phyloP scores from a whole-genome alignment of 208 protist species.

The Leishmania mexicana region DNA sequence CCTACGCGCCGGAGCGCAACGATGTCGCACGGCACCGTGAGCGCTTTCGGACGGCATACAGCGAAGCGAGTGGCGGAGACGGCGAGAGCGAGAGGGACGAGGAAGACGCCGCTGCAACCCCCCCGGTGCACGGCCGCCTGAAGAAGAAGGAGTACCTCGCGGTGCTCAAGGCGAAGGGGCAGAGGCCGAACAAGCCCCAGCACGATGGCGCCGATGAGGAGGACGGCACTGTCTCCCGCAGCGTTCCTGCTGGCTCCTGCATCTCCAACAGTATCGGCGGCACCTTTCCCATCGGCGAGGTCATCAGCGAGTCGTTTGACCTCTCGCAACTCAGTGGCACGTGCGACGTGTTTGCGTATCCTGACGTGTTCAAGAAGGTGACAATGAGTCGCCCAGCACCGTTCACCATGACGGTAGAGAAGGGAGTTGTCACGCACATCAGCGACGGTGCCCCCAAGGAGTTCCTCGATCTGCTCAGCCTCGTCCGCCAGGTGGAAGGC shows the following conservation, averaged over 20 bases:
- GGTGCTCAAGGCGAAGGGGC: constrained; percentile 39
- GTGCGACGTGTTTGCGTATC: constrained; percentile 86
- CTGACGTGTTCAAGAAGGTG: constrained; percentile 74
- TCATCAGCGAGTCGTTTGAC: constrained; percentile 89
- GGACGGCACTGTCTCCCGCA: constrained; percentile 26
- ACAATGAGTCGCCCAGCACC: constrained; percentile 64
- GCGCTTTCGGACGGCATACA: constrained; percentile 44
- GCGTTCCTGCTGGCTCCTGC: constrained; percentile 41
- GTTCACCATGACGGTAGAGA: constrained; percentile 73
- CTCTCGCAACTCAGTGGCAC: constrained; percentile 79
- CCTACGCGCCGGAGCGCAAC: constrained; percentile 63
- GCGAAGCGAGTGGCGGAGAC: background rate
- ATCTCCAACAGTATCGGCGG: constrained; percentile 87
- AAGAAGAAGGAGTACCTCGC: constrained; percentile 88
- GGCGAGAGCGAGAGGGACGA: constrained; percentile 10
- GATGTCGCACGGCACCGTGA: constrained; percentile 57
- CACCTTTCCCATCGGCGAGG: constrained; percentile 91
- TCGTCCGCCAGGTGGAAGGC: constrained; percentile 86
- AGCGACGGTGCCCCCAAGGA: constrained; percentile 64
- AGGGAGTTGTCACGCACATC: constrained; percentile 69
- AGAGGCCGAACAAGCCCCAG: constrained; percentile 58
- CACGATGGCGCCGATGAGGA: constrained; percentile 50
- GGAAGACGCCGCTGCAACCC: background rate
- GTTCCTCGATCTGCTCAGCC: constrained; percentile 75
- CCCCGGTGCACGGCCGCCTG: constrained; percentile 44